Evolutionary conservation across 495 filamentous ascomycete genomes (phyloP).

Genomic region (Hypoxylon trugodes): DNA sequence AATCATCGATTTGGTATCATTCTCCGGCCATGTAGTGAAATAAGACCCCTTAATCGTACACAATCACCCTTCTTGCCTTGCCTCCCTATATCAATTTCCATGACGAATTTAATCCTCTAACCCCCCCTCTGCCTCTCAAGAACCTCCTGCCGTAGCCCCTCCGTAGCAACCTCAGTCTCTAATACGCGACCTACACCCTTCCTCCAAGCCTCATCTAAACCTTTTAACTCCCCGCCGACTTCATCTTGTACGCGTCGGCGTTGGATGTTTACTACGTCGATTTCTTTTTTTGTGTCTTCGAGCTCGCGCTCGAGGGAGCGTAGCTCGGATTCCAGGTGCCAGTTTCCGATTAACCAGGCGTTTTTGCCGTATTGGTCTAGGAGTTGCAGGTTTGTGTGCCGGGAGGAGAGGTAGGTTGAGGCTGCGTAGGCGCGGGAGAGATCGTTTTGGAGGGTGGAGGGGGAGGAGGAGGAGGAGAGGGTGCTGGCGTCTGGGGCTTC

Average conservation of each 20-base stretch:
- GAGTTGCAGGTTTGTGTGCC: conserved; percentile 74
- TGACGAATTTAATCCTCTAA: conserved; percentile 14
- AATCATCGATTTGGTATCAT: too few species aligned
- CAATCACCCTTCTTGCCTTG: too few species aligned
- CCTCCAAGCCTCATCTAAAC: conserved; percentile 77
- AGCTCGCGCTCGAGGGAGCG: conserved; percentile 79
- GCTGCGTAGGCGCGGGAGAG: conserved; percentile 66
- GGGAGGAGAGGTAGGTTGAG: conserved; percentile 69
- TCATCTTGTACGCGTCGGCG: conserved; percentile 75
- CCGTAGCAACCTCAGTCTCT: conserved; percentile 78
- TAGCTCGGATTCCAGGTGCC: conserved; percentile 76
- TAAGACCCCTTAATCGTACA: too few species aligned
- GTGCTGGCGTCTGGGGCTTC: conserved; percentile 60
- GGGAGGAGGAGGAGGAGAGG: conserved; percentile 25
- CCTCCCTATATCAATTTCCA: too few species aligned
- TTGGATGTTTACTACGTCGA: conserved; percentile 74
- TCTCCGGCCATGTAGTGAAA: too few species aligned
- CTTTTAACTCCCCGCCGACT: conserved; percentile 70
- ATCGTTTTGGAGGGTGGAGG: conserved; percentile 35
- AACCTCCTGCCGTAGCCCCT: conserved; percentile 65
- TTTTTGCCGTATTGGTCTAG: conserved; percentile 86
- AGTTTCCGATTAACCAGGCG: conserved; percentile 88
- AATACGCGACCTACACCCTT: conserved; percentile 73
- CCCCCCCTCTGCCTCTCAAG: conserved; percentile 44
- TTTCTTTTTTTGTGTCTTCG: conserved; percentile 66